Evolutionary conservation across 2,329 filamentous ascomycete genomes (phyloP).

Genomic region (Aspergillus intermedius): DNA sequence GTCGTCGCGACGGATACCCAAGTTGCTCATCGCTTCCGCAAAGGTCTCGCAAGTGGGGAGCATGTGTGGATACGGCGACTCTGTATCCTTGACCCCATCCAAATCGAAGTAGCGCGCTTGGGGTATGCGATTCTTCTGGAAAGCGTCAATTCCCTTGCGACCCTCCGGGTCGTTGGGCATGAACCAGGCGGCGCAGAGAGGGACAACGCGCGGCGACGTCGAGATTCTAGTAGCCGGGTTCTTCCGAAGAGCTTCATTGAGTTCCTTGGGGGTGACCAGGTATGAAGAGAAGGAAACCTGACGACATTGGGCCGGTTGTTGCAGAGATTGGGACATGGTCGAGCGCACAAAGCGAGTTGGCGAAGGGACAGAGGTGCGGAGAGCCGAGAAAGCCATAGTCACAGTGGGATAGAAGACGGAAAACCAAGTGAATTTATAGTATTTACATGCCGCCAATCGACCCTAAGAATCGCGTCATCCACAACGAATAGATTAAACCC

Average conservation of each 20-base stretch:
- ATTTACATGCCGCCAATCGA: conserved; percentile 1
- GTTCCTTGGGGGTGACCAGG: conserved; percentile 76
- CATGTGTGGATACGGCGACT: conserved; percentile 94
- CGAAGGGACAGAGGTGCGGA: conserved; percentile 24
- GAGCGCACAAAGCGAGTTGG: conserved; percentile 19
- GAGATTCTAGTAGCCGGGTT: conserved; percentile 74
- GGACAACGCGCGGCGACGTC: conserved; percentile 74
- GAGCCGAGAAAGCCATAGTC: conserved; percentile 30
- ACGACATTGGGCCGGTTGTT: conserved; percentile 38
- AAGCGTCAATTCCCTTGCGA: conserved; percentile 72
- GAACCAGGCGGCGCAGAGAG: conserved; percentile 92
- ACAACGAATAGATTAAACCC: neutral
- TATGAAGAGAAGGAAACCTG: conserved; percentile 64
- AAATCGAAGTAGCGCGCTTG: conserved; percentile 93
- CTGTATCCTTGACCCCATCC: conserved; percentile 80
- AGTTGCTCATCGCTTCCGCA: conserved; percentile 75
- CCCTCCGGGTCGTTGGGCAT: conserved; percentile 75
- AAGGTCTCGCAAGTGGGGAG: conserved; percentile 76
- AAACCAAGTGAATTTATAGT: neutral
- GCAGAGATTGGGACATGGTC: conserved; percentile 20
- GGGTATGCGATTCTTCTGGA: conserved; percentile 76
- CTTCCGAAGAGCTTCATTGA: conserved; percentile 72
- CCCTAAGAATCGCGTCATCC: neutral
- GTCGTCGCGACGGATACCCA: conserved; percentile 83
- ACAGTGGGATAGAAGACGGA: neutral